Percentiles rank a stretch among this genome's conserved stretches.
Conservation (phyloP, 169 alveolate species). For the Eimeria zaria region DNA sequence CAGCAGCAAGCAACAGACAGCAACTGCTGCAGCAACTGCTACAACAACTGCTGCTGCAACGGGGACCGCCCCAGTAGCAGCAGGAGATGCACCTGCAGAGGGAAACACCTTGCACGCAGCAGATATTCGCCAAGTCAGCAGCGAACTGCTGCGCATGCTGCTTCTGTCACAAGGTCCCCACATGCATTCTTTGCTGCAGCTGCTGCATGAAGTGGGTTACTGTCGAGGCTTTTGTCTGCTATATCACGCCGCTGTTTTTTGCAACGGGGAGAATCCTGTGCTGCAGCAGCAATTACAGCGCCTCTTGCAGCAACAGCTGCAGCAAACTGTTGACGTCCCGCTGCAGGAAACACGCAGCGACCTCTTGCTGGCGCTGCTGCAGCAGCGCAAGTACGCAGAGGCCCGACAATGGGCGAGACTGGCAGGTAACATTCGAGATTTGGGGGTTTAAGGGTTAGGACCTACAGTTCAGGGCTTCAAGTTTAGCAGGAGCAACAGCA, state of each 20-base stretch:
- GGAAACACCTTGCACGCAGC: slow-evolving; percentile 27
- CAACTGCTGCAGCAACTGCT: neutral
- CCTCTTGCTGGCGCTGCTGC: slow-evolving; percentile 49
- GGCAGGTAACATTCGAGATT: slow-evolving; percentile 3
- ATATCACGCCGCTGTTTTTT: slow-evolving; percentile 16
- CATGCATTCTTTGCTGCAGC: slow-evolving; percentile 34
- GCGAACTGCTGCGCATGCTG: slow-evolving; percentile 59
- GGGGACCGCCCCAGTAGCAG: neutral
- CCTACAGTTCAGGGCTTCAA: no score
- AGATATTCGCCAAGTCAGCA: slow-evolving; percentile 68
- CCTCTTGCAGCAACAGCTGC: slow-evolving; percentile 61
- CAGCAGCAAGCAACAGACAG: slow-evolving; percentile 27
- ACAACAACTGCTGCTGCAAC: neutral
- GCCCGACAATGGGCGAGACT: slow-evolving; percentile 56
- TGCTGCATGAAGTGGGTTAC: slow-evolving; percentile 34
- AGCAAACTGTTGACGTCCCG: slow-evolving; percentile 28
- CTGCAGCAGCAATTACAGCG: slow-evolving; percentile 71
- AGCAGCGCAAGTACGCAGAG: slow-evolving; percentile 5
- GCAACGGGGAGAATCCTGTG: slow-evolving; percentile 31
- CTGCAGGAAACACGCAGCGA: slow-evolving; percentile 50
- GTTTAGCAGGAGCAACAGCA: neutral
- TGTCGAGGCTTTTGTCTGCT: slow-evolving; percentile 41
- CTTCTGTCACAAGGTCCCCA: slow-evolving; percentile 34
- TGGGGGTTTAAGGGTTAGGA: no score
- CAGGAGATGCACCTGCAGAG: neutral